phyloP scores from a whole-genome alignment of 2,329 filamentous ascomycete species.

The Neonectria faginata region DNA sequence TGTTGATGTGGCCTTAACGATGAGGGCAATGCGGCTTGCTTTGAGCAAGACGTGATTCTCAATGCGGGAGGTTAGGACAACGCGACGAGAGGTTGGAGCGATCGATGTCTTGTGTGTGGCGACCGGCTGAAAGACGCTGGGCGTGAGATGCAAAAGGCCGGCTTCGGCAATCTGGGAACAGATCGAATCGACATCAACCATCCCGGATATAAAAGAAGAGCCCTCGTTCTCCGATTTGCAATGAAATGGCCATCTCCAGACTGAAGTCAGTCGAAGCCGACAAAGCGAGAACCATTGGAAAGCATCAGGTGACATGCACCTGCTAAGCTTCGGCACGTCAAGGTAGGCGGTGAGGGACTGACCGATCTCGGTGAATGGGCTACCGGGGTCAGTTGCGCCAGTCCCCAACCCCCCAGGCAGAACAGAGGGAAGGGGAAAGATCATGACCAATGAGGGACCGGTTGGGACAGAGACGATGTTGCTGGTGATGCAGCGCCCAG shows the following conservation, averaged over 20 bases:
- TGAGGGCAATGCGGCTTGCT: neutral
- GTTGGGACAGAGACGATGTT: neutral
- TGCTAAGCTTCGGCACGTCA: neutral
- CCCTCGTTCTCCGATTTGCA: neutral
- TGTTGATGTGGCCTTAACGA: neutral
- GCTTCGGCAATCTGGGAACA: neutral
- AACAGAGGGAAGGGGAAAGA: neutral
- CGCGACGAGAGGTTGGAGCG: neutral
- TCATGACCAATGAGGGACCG: neutral
- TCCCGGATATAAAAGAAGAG: neutral
- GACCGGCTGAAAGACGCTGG: neutral
- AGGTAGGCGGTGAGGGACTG: neutral
- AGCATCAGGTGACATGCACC: neutral
- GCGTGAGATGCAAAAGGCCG: neutral
- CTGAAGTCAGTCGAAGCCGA: neutral
- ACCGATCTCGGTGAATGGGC: neutral
- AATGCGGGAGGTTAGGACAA: neutral
- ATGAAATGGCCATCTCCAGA: neutral
- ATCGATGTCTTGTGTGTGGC: neutral
- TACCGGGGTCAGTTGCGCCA: neutral
- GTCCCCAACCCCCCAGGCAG: neutral
- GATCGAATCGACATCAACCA: neutral
- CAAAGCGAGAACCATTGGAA: neutral
- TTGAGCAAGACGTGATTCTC: neutral
- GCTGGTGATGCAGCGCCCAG: too few relatives aligned